Percentiles rank a stretch among this genome's conserved stretches.
Evolutionary conservation across 768 basidiomycete genomes (phyloP).

Genomic region (Amanita rimosa): DNA sequence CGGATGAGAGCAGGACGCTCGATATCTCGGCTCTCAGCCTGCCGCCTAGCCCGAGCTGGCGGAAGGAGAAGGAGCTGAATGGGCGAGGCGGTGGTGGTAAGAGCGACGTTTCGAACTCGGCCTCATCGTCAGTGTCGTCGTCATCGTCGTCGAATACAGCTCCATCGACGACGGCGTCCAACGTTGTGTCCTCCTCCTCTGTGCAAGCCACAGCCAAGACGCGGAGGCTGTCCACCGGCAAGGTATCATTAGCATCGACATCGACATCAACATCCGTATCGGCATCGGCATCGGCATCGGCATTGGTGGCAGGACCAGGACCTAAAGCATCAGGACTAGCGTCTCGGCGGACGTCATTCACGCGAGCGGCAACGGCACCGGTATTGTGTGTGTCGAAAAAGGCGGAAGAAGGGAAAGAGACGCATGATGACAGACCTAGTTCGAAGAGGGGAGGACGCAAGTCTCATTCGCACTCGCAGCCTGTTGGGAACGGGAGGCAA

Average conservation of each 20-base stretch:
- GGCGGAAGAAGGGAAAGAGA: neutral
- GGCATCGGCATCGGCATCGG: no score
- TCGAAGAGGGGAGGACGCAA: neutral
- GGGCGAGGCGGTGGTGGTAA: slow-evolving; percentile 11
- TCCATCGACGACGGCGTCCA: neutral
- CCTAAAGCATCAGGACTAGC: neutral
- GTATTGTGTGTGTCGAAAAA: slow-evolving; percentile 6
- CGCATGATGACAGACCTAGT: neutral
- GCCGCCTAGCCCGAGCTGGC: slow-evolving; percentile 37
- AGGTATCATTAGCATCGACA: no score
- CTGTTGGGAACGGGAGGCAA: slow-evolving; percentile 7
- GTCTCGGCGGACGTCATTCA: neutral
- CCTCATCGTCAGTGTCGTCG: neutral
- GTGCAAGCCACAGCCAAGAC: slow-evolving; percentile 34
- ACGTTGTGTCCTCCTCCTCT: neutral
- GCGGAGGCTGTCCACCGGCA: slow-evolving; percentile 46
- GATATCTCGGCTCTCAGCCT: slow-evolving; percentile 20
- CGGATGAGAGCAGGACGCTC: neutral
- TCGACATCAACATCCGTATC: no score
- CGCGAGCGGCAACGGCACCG: slow-evolving; percentile 3
- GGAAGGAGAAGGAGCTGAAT: slow-evolving; percentile 28
- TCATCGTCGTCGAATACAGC: slow-evolving; percentile 1
- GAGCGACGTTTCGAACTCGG: slow-evolving; percentile 11
- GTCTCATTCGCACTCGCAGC: neutral
- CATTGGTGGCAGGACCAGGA: no score